Conservation (phyloP, 208 protist species). For the Acanthamoeba lenticulata region DNA sequence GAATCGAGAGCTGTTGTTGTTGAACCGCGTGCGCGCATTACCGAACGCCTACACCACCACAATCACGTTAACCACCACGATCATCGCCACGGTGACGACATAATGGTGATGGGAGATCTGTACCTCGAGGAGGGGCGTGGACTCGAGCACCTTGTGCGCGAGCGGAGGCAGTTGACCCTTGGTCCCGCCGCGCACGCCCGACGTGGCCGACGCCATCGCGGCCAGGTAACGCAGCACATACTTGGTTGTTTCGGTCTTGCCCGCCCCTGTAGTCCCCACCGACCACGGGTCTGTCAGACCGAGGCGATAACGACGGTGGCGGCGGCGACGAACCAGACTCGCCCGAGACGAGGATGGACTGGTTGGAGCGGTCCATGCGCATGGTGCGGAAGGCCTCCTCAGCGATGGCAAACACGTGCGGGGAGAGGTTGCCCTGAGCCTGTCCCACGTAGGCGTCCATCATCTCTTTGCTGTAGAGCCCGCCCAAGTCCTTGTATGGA, state of each 20-base stretch:
- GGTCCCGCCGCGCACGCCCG: neutral
- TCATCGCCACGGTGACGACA: no score
- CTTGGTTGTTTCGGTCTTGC: constrained; percentile 81
- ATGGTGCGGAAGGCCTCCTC: constrained; percentile 67
- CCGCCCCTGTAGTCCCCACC: constrained; percentile 69
- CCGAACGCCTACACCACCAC: constrained; percentile 74
- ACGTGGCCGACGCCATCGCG: constrained; percentile 17
- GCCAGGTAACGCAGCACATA: constrained; percentile 72
- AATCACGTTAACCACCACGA: neutral
- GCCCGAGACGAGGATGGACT: constrained; percentile 78
- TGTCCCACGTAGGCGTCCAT: constrained; percentile 62
- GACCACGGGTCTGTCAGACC: no score
- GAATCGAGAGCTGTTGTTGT: constrained; percentile 87
- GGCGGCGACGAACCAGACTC: constrained; percentile 69
- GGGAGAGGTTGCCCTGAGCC: constrained; percentile 73
- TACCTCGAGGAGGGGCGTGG: constrained; percentile 63
- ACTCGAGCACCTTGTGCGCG: constrained; percentile 49
- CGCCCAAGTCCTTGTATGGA: constrained; percentile 88
- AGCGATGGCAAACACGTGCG: constrained; percentile 79
- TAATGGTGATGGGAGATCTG: no score
- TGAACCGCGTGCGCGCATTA: constrained; percentile 83
- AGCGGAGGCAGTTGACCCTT: neutral
- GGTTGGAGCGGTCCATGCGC: constrained; percentile 65
- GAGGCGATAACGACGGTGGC: no score
- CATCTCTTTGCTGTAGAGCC: constrained; percentile 64